Conservation (phyloP, 305 asterid species). For the Fraxinus floribunda region DNA sequence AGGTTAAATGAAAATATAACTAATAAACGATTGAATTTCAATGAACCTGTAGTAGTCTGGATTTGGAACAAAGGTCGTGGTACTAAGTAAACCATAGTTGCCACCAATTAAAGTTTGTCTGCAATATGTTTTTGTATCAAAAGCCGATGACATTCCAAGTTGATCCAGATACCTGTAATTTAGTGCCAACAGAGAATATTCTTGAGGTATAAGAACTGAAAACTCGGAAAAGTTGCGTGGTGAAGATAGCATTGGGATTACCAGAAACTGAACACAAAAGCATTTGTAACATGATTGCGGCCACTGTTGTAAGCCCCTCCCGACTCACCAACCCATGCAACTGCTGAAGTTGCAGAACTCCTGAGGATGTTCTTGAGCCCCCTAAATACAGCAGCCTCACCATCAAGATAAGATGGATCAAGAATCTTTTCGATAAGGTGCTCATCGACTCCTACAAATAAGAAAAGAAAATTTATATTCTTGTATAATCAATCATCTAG, state of each 20-base stretch:
- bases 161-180: slow-evolving; percentile 20
- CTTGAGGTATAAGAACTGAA: not conserved
- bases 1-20: not conserved
- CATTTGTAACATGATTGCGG: slow-evolving; percentile 16
- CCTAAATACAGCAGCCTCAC: slow-evolving; percentile 6
- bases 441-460: slow-evolving; percentile 3
- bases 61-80: slow-evolving; percentile 17
- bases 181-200: not conserved
- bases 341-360: slow-evolving; percentile 10
- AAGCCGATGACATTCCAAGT: slow-evolving; percentile 17
- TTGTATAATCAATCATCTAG: not conserved
- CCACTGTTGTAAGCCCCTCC: slow-evolving; percentile 21
- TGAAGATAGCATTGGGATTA: not conserved
- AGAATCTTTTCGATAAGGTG: slow-evolving; percentile 2
- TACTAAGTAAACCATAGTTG: slow-evolving; percentile 14
- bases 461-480: not conserved
- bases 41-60: slow-evolving; percentile 19
- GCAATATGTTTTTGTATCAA: slow-evolving; percentile 18
- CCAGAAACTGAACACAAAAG: slow-evolving; percentile 20
- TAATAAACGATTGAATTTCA: not conserved
- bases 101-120: slow-evolving; percentile 23
- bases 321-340: slow-evolving; percentile 22
- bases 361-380: slow-evolving; percentile 7
- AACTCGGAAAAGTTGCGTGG: not conserved
- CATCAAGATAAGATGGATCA: slow-evolving; percentile 19